Conservation (phyloP, 768 basidiomycete species). For the Phylloporus sp. region DNA sequence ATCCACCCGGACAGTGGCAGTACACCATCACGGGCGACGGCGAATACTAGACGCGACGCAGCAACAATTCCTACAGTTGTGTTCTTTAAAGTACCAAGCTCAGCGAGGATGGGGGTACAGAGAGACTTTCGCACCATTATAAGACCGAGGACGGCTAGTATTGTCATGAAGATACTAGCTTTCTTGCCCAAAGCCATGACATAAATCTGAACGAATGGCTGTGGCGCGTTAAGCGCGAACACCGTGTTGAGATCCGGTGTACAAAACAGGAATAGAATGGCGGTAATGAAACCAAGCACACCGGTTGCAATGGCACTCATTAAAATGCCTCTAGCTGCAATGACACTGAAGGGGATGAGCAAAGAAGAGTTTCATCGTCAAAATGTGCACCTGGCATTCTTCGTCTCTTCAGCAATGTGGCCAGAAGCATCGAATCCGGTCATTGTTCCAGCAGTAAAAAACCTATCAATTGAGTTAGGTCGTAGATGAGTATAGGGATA, state of each 20-base stretch:
- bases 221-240: slow-evolving; percentile 76
- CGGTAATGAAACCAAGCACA: slow-evolving; percentile 70
- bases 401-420: slow-evolving; percentile 86
- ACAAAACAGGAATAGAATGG: slow-evolving; percentile 82
- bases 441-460: slow-evolving; percentile 84
- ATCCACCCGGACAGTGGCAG: slow-evolving; percentile 84
- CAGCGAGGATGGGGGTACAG: background rate
- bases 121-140: slow-evolving; percentile 56
- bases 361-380: background rate
- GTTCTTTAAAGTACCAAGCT: slow-evolving; percentile 44
- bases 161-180: slow-evolving; percentile 83
- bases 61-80: slow-evolving; percentile 87
- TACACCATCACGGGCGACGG: slow-evolving; percentile 92
- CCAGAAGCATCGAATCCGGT: slow-evolving; percentile 91
- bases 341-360: slow-evolving; percentile 43
- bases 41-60: slow-evolving; percentile 83
- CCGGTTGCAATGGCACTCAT: slow-evolving; percentile 75
- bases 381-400: slow-evolving; percentile 57
- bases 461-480: slow-evolving; percentile 52
- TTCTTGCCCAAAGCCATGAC: slow-evolving; percentile 77
- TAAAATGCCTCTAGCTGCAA: slow-evolving; percentile 81
- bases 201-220: slow-evolving; percentile 90
- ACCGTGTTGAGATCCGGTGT: slow-evolving; percentile 73
- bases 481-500: background rate
- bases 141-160: slow-evolving; percentile 78